Evolutionary conservation across 2,329 filamentous ascomycete genomes (phyloP).

Genomic region (Hymenoscyphus repandus): DNA sequence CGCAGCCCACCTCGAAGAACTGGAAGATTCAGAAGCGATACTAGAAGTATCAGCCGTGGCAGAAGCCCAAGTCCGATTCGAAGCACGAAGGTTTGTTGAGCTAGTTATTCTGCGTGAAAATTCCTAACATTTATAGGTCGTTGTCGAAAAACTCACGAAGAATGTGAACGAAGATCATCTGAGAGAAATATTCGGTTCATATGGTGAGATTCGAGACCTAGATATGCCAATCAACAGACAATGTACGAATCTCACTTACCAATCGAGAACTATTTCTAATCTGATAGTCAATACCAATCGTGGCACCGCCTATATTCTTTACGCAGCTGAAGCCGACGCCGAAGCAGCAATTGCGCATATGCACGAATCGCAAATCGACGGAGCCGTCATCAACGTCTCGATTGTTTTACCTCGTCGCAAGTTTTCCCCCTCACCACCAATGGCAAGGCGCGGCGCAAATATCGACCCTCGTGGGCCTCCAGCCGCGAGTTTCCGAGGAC

Average conservation of each 20-base stretch:
- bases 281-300: conserved; percentile 75
- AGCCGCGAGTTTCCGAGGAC: conserved; percentile 19
- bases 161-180: conserved; percentile 88
- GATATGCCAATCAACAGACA: conserved; percentile 85
- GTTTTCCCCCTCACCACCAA: conserved; percentile 74
- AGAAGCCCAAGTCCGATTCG: conserved; percentile 34
- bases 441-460: conserved; percentile 57
- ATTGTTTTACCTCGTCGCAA: conserved; percentile 42
- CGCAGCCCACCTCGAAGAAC: conserved; percentile 25
- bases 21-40: conserved; percentile 28
- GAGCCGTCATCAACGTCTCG: conserved; percentile 32
- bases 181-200: conserved; percentile 85
- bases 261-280: conserved; percentile 18
- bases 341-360: conserved; percentile 90
- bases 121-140: conserved; percentile 56
- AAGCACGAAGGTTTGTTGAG: conserved; percentile 46
- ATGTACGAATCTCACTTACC: conserved; percentile 49
- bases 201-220: conserved; percentile 79
- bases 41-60: conserved; percentile 28
- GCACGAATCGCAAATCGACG: conserved; percentile 77
- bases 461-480: conserved; percentile 46
- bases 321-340: conserved; percentile 68
- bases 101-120: conserved; percentile 2
- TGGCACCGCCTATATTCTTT: conserved; percentile 90
- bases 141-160: conserved; percentile 92